phyloP scores from a whole-genome alignment of 1,139 yeast genomes.

The Geotrichum aggregatum region DNA sequence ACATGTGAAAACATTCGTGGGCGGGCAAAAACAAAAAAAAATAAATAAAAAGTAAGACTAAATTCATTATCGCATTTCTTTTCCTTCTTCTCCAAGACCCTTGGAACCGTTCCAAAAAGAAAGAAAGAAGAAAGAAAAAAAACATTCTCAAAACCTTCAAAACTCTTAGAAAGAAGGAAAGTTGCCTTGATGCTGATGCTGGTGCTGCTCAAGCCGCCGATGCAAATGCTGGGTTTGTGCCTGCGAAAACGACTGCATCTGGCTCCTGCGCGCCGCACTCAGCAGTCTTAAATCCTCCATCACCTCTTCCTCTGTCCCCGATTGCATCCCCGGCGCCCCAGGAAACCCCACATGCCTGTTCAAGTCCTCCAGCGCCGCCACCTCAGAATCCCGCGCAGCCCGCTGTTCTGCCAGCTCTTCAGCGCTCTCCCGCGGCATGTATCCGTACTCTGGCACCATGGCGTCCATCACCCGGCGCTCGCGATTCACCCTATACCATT shows the following conservation, averaged over 20 bases:
- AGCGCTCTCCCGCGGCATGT: slow-evolving; percentile 33
- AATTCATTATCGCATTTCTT: no score
- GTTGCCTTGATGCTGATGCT: not conserved
- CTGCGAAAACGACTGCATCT: no score
- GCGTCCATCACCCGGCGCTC: slow-evolving; percentile 85
- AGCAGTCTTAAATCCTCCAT: slow-evolving; percentile 29
- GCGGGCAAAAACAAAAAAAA: no score
- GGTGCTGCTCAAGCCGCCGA: not conserved
- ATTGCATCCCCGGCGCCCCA: slow-evolving; percentile 50
- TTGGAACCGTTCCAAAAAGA: slow-evolving; percentile 1
- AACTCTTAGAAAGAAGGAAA: not conserved
- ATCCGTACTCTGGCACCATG: slow-evolving; percentile 50
- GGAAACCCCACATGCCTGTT: slow-evolving; percentile 60
- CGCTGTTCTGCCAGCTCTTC: slow-evolving; percentile 51
- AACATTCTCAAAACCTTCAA: not conserved
- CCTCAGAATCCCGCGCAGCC: slow-evolving; percentile 52
- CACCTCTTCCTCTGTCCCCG: slow-evolving; percentile 42
- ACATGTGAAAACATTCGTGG: no score
- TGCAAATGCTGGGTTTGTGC: not conserved
- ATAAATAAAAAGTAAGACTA: no score
- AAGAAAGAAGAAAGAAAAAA: not conserved
- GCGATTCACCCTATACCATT: slow-evolving; percentile 89
- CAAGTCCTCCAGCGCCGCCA: slow-evolving; percentile 56
- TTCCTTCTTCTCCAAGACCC: no score
- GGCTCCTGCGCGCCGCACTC: slow-evolving; percentile 5